These are phyloP conservation scores for Aspergillus neotritici DNA, from an alignment of 2,329 filamentous ascomycete species.

Conservation along the genomic window DNA sequence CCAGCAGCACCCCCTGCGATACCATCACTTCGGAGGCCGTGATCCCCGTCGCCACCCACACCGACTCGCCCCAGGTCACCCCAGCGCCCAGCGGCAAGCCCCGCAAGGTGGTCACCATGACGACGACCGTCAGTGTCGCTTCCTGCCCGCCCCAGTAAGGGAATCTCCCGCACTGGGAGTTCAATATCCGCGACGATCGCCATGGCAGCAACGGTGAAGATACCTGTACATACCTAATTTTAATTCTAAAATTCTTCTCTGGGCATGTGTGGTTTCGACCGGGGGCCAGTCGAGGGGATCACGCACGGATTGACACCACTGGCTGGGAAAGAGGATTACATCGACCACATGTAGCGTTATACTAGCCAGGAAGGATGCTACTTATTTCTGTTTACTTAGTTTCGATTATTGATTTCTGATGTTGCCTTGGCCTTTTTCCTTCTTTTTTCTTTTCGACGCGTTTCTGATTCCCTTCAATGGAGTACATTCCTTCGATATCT, in stretches of 20 bases:
- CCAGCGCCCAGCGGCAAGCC: constrained; percentile 12
- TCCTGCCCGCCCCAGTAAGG: constrained; percentile 5
- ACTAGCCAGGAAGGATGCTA: too few species aligned
- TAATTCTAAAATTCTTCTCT: constrained; percentile 25
- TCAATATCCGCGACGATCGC: constrained; percentile 17
- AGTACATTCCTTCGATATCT: constrained; percentile 23
- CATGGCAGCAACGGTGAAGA: constrained; percentile 19
- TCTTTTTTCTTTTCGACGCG: constrained; percentile 8
- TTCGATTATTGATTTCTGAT: neutral
- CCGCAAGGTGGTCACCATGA: constrained; percentile 19
- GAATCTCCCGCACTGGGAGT: constrained; percentile 7
- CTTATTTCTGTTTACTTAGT: too few species aligned
- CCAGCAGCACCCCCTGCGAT: neutral
- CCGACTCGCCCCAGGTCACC: constrained; percentile 12
- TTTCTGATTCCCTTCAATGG: constrained; percentile 21
- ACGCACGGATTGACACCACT: constrained; percentile 1
- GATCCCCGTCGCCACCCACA: neutral
- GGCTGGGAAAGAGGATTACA: neutral
- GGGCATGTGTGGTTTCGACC: constrained; percentile 4
- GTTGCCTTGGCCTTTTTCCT: constrained; percentile 11
- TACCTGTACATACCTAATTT: constrained; percentile 31
- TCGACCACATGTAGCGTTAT: neutral
- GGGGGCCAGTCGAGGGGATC: constrained; percentile 1
- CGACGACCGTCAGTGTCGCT: constrained; percentile 21
- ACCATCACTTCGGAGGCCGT: too few species aligned